Base-by-base conservation (phyloP, 345 rosid genomes). In the Geranium brycei region DNA sequence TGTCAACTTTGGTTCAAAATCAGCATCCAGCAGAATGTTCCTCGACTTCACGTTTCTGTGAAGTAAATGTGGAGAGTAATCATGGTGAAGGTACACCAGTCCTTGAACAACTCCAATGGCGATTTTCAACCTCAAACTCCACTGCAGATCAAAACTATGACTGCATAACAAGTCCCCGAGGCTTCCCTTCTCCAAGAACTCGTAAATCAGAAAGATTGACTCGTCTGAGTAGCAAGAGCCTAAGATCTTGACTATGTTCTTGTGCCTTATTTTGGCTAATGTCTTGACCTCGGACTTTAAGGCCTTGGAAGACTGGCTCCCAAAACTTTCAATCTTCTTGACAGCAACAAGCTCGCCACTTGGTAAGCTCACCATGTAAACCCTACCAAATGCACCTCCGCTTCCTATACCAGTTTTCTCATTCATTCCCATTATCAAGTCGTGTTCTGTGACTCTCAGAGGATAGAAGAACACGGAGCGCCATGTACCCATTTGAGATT, bases 31-130 rank as follows among this genome's bases (percentile, higher is more conserved):
- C 69, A 91, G 91, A 71, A 91, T 78, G 56, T 88, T 91, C 35
- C 67, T 79, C 2, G 96, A 85, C 78, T 87, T 89, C 4, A 91
- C 64, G 55, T 91, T 85, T 76, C 96, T 80, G 17, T 91, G 96
- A 76, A 88, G 87, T 19, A 91, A 69, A 71, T 78, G 88, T 11
- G 91, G 92, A 60, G 73, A 75, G 62, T 91, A 88, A 64, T 89
- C 86, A 80, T 75, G 83, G 77, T 91, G 95, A 63, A 91, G 82
- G 69, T 87, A 91, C 53, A 82, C 80, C 71, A 91, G 66, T 62
- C 85, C 96, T 75, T 82, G 96, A 64, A 96, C 98, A 65, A 84
- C 87, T 17, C 96, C 95, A 51, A 77, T 60, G 16, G 98, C 95
- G 78, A 91, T 86, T 75, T 68, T 81, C 79, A 91, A 65, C 73